phyloP scores from a whole-genome alignment of 306 rosid genomes.

The Benincasa hispida region DNA sequence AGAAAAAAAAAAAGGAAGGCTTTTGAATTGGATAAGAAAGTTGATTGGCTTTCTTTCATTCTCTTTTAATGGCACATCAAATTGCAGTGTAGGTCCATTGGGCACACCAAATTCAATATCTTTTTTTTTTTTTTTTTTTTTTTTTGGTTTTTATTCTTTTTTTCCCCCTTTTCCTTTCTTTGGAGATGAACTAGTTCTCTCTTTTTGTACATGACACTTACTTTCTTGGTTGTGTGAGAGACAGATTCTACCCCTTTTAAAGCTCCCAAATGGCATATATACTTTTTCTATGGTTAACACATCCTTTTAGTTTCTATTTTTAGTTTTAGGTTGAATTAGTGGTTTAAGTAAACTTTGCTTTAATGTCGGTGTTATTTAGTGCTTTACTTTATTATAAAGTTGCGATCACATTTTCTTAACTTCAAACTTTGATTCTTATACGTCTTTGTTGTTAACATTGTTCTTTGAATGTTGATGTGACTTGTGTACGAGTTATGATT shows the following conservation, averaged over 20 bases:
- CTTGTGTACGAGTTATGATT: too few relatives aligned
- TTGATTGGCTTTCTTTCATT: constrained; percentile 1
- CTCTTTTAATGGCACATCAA: background rate
- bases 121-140: background rate
- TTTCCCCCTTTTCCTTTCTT: background rate
- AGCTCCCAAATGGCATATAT: background rate
- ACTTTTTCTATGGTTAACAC: background rate
- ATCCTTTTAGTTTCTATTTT: background rate
- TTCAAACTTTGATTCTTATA: background rate
- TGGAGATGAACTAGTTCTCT: background rate
- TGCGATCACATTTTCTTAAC: background rate
- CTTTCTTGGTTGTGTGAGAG: background rate
- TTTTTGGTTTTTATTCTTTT: background rate
- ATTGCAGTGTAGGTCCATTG: background rate
- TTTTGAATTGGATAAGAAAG: constrained; percentile 6
- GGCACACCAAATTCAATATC: background rate
- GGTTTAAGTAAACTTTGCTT: background rate
- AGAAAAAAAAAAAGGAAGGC: background rate
- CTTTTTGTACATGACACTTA: background rate
- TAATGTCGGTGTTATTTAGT: background rate
- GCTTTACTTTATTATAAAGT: background rate
- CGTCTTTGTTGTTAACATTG: too few relatives aligned
- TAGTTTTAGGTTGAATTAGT: background rate
- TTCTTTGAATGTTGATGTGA: too few relatives aligned
- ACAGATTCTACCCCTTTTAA: background rate